Base-by-base conservation (phyloP, 495 filamentous ascomycete species). In the Hyphodiscus hymeniophilus region DNA sequence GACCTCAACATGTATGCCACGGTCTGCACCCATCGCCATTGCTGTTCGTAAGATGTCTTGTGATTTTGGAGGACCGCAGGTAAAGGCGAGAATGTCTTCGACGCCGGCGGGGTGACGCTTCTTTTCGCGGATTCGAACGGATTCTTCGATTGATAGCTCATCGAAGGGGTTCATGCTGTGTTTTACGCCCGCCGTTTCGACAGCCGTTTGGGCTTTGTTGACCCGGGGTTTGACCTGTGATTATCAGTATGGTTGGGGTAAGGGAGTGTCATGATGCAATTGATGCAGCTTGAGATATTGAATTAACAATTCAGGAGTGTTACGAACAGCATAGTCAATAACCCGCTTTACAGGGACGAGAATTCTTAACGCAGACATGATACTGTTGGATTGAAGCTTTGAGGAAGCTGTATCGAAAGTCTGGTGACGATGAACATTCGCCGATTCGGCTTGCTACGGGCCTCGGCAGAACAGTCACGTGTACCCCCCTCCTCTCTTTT, bases 141-240 rank as follows among this genome's bases (percentile, higher is more conserved):
- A 86, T 70, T 95, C 92, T 69, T 98, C 92, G 68, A 98, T 78
- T 46, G 87, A 89, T 64, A 98, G 87, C 68, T 97, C 92, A 71
- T 98, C 92, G 73, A 98, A 98, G 41, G 92, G 92, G 77, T 98
- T 98, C 76, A 97, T 87, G 66, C 79, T 85, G 76, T 96, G 92
- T 69, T 97, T 98, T 57, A 97, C 89, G 56, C 84, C 85, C 38
- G 77, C 68, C 38, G 87, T 95, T 70, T 94, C 89, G 68, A 98
- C 81, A 63, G 81, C 94, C 33, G 92, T 97, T 66, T 87, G 82
- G 62, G 92, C 68, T 66, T 92, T 90, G 80, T 96, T 96, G 75
- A 97, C 88, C 56, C 92, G 87, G 47, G 92, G 92, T 75, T 95
- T 96, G 77, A 95, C 79, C 92, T 98, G 61, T 41, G 12, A 3